phyloP scores from a whole-genome alignment of 2,329 filamentous ascomycete species.

The Fusarium marasasianum region DNA sequence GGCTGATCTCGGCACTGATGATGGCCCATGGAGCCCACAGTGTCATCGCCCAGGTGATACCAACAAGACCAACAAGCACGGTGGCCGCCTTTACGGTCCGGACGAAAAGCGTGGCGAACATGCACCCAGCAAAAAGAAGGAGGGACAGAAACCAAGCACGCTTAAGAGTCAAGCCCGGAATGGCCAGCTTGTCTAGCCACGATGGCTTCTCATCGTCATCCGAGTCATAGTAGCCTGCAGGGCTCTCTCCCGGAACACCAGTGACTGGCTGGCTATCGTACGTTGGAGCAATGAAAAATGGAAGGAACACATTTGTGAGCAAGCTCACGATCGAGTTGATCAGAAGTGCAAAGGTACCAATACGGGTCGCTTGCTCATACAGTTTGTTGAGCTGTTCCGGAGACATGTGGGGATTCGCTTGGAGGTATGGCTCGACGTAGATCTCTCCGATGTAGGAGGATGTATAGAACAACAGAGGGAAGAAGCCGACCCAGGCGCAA shows the following conservation, averaged over 20 bases:
- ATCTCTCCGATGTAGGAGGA: slow-evolving; percentile 95
- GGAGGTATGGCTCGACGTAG: slow-evolving; percentile 84
- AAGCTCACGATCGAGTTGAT: slow-evolving; percentile 90
- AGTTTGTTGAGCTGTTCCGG: slow-evolving; percentile 78
- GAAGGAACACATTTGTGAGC: slow-evolving; percentile 81
- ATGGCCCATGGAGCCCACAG: slow-evolving; percentile 96
- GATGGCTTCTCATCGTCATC: slow-evolving; percentile 49
- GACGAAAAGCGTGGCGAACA: slow-evolving; percentile 86
- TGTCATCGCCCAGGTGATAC: slow-evolving; percentile 91
- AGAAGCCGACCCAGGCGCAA: slow-evolving; percentile 94
- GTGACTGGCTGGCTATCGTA: slow-evolving; percentile 64
- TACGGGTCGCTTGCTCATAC: slow-evolving; percentile 85
- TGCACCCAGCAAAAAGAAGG: slow-evolving; percentile 82
- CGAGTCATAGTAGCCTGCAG: slow-evolving; percentile 44
- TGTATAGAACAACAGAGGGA: slow-evolving; percentile 94
- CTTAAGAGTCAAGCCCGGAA: slow-evolving; percentile 86
- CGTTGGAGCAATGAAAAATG: slow-evolving; percentile 84
- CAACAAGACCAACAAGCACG: slow-evolving; percentile 80
- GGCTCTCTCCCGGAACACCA: slow-evolving; percentile 46
- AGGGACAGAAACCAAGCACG: slow-evolving; percentile 88
- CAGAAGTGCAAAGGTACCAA: slow-evolving; percentile 89
- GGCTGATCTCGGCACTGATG: slow-evolving; percentile 91
- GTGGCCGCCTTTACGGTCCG: slow-evolving; percentile 76
- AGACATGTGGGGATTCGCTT: slow-evolving; percentile 79
- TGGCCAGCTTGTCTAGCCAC: slow-evolving; percentile 71